Evolutionary conservation across 2,329 filamentous ascomycete genomes (phyloP).

Genomic region (Colletotrichum camelliae): DNA sequence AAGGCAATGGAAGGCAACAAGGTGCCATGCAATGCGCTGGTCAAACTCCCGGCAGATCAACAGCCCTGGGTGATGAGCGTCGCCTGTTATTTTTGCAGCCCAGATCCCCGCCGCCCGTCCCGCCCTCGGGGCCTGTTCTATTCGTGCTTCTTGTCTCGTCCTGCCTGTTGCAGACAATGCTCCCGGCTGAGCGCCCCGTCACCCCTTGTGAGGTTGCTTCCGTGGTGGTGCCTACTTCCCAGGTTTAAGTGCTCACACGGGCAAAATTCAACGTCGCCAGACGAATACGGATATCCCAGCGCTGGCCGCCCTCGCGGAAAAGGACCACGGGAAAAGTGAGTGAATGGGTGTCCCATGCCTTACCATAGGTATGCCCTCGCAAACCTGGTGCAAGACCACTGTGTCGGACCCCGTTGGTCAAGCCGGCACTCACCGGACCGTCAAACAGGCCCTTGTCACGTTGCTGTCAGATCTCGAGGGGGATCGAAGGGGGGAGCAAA

Average conservation of each 20-base stretch:
- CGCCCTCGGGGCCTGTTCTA: not conserved
- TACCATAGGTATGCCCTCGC: not conserved
- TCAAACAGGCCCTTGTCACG: not conserved
- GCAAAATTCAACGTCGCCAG: not conserved
- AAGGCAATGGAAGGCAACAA: not conserved
- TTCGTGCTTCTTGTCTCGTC: not conserved
- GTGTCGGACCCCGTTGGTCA: constrained; percentile 9
- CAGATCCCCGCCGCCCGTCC: not conserved
- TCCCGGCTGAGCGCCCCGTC: not conserved
- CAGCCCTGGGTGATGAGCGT: not conserved
- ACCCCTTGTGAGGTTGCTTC: not conserved
- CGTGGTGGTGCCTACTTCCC: not conserved
- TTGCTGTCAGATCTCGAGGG: not conserved
- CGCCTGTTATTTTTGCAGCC: not conserved
- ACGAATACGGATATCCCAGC: constrained; percentile 1
- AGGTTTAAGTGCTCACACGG: not conserved
- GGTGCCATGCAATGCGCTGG: not conserved
- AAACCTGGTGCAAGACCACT: constrained; percentile 8
- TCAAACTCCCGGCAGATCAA: not conserved
- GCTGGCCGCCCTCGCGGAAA: not conserved
- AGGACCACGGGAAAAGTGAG: not conserved
- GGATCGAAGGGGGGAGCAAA: not conserved
- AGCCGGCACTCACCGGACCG: constrained; percentile 15
- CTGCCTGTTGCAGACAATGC: not conserved
- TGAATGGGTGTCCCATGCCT: not conserved